Evolutionary conservation across 768 basidiomycete species (phyloP).

Genomic region (Jaapia argillacea): DNA sequence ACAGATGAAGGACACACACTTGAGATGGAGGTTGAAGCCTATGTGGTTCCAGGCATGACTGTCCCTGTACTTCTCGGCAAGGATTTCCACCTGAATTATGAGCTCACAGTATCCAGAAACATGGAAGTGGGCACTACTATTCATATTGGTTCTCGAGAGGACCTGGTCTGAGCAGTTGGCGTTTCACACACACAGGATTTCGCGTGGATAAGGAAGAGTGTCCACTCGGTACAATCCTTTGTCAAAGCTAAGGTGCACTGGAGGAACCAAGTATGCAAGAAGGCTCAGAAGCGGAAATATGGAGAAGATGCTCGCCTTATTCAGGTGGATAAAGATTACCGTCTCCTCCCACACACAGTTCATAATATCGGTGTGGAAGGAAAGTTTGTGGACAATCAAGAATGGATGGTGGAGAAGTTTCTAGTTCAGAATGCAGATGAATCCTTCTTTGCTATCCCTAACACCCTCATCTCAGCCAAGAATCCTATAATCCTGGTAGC

Average conservation of each 20-base stretch:
- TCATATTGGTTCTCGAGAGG: not conserved
- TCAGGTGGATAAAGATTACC: not conserved
- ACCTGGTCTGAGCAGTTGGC: not conserved
- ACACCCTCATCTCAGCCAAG: not conserved
- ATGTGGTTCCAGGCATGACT: conserved; percentile 16
- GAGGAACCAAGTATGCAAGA: not conserved
- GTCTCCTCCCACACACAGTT: not conserved
- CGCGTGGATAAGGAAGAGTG: not conserved
- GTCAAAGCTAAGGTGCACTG: not conserved
- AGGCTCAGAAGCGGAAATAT: not conserved
- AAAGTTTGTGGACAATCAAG: not conserved
- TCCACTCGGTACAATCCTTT: not conserved
- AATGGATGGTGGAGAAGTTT: not conserved
- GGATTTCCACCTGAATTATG: conserved; percentile 17
- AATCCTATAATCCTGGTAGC: not conserved
- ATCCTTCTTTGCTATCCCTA: not conserved
- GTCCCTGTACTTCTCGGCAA: conserved; percentile 20
- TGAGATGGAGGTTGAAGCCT: conserved; percentile 13
- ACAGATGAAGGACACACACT: conserved; percentile 4
- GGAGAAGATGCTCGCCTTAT: not conserved
- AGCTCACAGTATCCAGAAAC: conserved; percentile 8
- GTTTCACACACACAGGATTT: not conserved
- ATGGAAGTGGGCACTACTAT: conserved; percentile 6
- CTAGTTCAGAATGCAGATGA: not conserved
- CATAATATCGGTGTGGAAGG: not conserved